phyloP scores from a whole-genome alignment of 1,139 yeast genomes.

The Hansenula sp. region DNA sequence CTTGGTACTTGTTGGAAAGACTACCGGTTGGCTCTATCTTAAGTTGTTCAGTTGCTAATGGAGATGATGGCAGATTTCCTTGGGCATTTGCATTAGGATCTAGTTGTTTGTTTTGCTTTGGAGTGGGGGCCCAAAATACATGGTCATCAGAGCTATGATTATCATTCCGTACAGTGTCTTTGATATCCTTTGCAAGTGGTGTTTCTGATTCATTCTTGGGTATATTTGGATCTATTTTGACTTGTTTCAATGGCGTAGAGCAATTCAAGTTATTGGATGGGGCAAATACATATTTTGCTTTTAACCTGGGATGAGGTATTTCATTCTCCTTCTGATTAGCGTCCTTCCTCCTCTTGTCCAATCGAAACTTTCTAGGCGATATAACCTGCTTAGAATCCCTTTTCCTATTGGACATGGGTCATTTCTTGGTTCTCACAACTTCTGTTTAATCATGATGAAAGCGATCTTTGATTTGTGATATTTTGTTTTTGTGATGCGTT shows the following conservation, averaged over 20 bases:
- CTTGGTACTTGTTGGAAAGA: slow-evolving; percentile 14
- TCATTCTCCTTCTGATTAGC: slow-evolving; percentile 7
- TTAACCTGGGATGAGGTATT: background rate
- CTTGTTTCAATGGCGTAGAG: slow-evolving; percentile 10
- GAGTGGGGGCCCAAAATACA: slow-evolving; percentile 24
- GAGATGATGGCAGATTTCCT: slow-evolving; percentile 20
- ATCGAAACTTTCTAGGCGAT: slow-evolving; percentile 1
- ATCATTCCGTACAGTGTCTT: slow-evolving; percentile 7
- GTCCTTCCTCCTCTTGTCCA: slow-evolving; percentile 10
- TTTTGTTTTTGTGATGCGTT: slow-evolving; percentile 1
- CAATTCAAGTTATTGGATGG: slow-evolving; percentile 8
- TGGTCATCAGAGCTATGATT: slow-evolving; percentile 22
- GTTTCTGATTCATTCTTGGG: background rate
- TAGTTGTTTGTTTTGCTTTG: slow-evolving; percentile 10
- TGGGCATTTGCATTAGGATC: slow-evolving; percentile 2
- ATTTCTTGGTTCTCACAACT: background rate
- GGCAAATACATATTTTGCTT: slow-evolving; percentile 9
- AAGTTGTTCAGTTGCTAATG: slow-evolving; percentile 11
- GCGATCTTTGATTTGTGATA: background rate
- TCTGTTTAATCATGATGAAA: background rate
- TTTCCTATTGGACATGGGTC: slow-evolving; percentile 2
- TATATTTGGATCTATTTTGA: slow-evolving; percentile 9
- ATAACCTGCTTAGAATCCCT: slow-evolving; percentile 1
- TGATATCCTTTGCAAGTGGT: background rate
- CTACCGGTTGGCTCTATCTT: slow-evolving; percentile 13